Evolutionary conservation across 2,329 filamentous ascomycete genomes (phyloP).

Genomic region (Chrysoporthe austroafricana): DNA sequence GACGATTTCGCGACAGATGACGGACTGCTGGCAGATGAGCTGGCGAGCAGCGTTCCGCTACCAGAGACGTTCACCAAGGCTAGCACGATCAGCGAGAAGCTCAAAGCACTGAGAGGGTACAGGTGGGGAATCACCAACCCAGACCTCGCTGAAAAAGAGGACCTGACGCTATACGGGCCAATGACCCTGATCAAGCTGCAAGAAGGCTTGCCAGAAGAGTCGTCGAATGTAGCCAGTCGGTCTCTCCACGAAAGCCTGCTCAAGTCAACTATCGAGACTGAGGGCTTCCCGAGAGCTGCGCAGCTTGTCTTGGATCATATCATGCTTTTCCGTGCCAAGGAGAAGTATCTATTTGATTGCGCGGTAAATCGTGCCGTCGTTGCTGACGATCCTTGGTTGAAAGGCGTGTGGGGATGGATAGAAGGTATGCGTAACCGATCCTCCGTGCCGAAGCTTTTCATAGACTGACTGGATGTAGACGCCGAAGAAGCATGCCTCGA

Average conservation of each 20-base stretch:
- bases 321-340: conserved; percentile 63
- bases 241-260: conserved; percentile 63
- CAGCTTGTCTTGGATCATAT: conserved; percentile 59
- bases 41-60: conserved; percentile 40
- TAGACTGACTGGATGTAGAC: conserved; percentile 43
- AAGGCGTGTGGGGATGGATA: conserved; percentile 79
- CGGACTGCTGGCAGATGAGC: conserved; percentile 42
- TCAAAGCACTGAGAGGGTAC: conserved; percentile 49
- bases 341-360: conserved; percentile 67
- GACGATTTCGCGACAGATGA: conserved; percentile 40
- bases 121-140: conserved; percentile 14
- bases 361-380: conserved; percentile 68
- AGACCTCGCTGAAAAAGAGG: conserved; percentile 31
- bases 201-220: conserved; percentile 18
- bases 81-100: conserved; percentile 51
- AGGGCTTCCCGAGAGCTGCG: conserved; percentile 53
- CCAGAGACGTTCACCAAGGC: conserved; percentile 48
- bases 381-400: conserved; percentile 73
- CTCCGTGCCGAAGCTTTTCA: neutral
- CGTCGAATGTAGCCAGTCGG: conserved; percentile 47
- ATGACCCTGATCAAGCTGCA: conserved; percentile 21
- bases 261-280: conserved; percentile 47
- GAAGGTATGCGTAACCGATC: conserved; percentile 53
- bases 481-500: conserved; percentile 67
- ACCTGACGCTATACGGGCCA: conserved; percentile 34